Conservation (phyloP, 225 moss, liverwort and hornwort species). For the Pseudisothecium myosuroides region DNA sequence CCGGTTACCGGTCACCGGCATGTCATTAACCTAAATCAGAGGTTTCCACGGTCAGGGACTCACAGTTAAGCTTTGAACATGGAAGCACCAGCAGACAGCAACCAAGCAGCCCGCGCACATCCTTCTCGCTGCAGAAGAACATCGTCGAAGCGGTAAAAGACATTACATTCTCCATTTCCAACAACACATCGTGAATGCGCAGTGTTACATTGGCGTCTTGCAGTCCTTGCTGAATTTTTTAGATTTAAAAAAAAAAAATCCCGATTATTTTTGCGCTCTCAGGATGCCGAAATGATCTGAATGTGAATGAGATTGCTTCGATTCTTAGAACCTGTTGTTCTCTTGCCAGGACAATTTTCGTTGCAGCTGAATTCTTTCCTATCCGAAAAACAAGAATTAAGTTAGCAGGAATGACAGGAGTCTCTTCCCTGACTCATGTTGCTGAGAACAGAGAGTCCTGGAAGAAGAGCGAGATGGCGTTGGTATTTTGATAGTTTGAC, state of each 20-base stretch:
- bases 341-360: not conserved
- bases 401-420: no score
- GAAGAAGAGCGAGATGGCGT: not conserved
- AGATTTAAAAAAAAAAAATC: not conserved
- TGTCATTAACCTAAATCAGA: not conserved
- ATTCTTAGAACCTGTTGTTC: not conserved
- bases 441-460: not conserved
- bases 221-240: not conserved
- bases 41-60: not conserved
- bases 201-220: not conserved
- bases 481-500: not conserved
- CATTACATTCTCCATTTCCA: not conserved
- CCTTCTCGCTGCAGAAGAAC: not conserved
- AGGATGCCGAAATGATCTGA: not conserved
- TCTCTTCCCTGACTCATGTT: not conserved
- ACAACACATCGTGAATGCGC: no score
- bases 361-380: not conserved
- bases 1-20: no score
- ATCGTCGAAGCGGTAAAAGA: not conserved
- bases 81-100: no score
- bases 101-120: not conserved
- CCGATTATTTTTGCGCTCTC: not conserved
- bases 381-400: not conserved
- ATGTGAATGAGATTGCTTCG: not conserved
- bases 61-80: not conserved